Base-by-base conservation (phyloP, 225 moss, liverwort and hornwort genomes). In the Climacium dendroides region DNA sequence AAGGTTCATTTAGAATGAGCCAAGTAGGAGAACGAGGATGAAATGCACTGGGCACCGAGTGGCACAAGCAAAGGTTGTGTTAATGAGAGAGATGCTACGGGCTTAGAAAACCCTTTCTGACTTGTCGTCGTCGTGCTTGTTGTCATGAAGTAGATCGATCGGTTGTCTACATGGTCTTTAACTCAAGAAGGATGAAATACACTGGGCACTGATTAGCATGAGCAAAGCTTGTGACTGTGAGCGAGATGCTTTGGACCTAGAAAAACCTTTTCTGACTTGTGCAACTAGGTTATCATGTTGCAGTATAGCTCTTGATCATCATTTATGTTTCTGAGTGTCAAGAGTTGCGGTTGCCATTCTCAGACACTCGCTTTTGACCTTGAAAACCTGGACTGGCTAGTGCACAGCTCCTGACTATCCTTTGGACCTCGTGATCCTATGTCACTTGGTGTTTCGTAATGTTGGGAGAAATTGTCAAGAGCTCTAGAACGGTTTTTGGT, bases 221-320 rank as follows among this genome's bases (percentile, higher is more conserved):
- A 88, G 80, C 89, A 52, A 55, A 79, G 85, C 81, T 90, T 85
- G 88, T 88, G 89, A 73, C 34, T 74, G 22, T 89, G 89, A 92
- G 89, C 61, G 88, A 93, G 23, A 84, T 85, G 89, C 89, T 88
- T 81, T 53, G 87, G 88, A 87, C 82, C 82, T 88, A 79, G 91
- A 93, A 88, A 84, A 69, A 88, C 90, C 70, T 64, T 89, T 87
- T 89, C 85, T 92, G 88, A 90, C 83, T 73, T 89, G 86, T 83
- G 69, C 67, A 67, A 58, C 20, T 83, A 30, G 58, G n/a, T 20
- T 70, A 48, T 62, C 10, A 8, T 80, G 19, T 32, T n/a, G 58
- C 10, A 57, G 45, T 67, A 26, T 50, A 87, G 78, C 78, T 58
- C 50, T 48, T 18, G 61, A 16, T 59, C 52, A 81, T 57, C 41